Conservation (phyloP, 306 rosid genomes). For the Ziziphus jujuba region DNA sequence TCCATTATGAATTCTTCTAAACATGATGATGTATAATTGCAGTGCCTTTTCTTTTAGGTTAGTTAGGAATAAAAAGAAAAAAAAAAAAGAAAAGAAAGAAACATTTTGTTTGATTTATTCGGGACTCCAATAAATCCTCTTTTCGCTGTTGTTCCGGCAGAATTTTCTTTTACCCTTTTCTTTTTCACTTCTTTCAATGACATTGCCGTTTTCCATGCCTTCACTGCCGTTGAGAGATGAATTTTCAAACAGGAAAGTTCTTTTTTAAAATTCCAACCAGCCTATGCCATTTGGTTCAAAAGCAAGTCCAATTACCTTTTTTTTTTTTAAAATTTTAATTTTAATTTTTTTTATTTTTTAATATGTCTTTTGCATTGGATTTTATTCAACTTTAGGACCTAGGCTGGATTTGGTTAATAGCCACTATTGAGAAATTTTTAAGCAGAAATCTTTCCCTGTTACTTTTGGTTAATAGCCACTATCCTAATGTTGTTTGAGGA, state of each 20-base stretch:
- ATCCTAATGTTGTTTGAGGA: conserved; percentile 29
- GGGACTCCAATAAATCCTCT: background rate
- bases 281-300: conserved; percentile 8
- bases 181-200: background rate
- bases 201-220: background rate
- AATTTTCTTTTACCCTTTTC: background rate
- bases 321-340: too few relatives aligned
- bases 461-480: conserved; percentile 20
- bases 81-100: too few relatives aligned
- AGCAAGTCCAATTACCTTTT: too few relatives aligned
- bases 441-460: conserved; percentile 17
- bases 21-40: conserved; percentile 44
- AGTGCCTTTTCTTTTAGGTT: conserved; percentile 11
- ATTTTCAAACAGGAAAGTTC: background rate
- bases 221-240: background rate
- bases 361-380: conserved; percentile 1
- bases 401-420: background rate
- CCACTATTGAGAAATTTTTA: conserved; percentile 13
- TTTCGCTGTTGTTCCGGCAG: background rate
- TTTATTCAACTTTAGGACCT: background rate
- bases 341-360: background rate
- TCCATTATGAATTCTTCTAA: conserved; percentile 28
- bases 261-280: background rate
- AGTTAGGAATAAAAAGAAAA: too few relatives aligned
- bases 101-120: background rate